Conservation (phyloP, 768 basidiomycete genomes). For the Suillus variegatus region DNA sequence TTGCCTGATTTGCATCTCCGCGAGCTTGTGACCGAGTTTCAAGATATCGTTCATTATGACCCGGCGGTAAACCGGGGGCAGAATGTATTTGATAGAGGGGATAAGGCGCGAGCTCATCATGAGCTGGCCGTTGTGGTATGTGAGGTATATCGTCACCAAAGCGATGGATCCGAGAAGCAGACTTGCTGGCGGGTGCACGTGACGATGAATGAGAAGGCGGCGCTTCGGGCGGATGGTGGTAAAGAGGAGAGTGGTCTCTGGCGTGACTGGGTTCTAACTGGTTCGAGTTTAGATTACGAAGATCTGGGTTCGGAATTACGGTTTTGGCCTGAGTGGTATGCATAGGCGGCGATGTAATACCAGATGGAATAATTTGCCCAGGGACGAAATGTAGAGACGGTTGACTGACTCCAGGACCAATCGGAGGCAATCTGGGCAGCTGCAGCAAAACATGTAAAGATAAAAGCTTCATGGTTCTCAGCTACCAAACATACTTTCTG, state of each 20-base stretch:
- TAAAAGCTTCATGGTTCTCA: not conserved
- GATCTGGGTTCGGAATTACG: conserved; percentile 8
- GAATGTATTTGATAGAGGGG: conserved; percentile 14
- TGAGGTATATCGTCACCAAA: conserved; percentile 13
- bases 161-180: conserved; percentile 17
- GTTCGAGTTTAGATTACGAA: conserved; percentile 8
- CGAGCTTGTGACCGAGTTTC: conserved; percentile 13
- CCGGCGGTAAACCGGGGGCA: conserved; percentile 23
- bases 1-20: conserved; percentile 8
- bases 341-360: not conserved
- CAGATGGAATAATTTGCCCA: conserved; percentile 50
- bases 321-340: conserved; percentile 1
- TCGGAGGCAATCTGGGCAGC: conserved; percentile 2
- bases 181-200: conserved; percentile 6
- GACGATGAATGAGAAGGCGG: conserved; percentile 3
- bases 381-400: conserved; percentile 53
- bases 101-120: conserved; percentile 18
- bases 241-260: conserved; percentile 16
- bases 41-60: conserved; percentile 18
- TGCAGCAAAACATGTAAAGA: conserved; percentile 19
- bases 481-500: conserved; percentile 20
- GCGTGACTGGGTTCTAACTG: conserved; percentile 12
- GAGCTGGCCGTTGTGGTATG: conserved; percentile 9
- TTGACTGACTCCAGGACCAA: conserved; percentile 20
- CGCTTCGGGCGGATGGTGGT: conserved; percentile 6